Evolutionary conservation across 2,329 filamentous ascomycete species (phyloP).

Genomic region (Pseudogymnoascus sp.): DNA sequence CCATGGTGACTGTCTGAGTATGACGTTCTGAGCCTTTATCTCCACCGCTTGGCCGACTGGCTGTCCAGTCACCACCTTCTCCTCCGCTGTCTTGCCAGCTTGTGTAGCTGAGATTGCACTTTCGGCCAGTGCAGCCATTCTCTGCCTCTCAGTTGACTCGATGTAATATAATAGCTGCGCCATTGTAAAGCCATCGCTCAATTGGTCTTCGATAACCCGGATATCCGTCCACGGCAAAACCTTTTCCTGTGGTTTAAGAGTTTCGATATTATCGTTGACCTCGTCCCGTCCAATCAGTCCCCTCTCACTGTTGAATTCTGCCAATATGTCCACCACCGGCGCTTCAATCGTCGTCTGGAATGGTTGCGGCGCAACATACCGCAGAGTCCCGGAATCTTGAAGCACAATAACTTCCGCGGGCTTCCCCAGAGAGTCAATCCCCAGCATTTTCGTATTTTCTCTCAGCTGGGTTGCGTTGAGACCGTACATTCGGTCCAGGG

Average conservation of each 20-base stretch:
- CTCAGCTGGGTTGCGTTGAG: conserved; percentile 15
- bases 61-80: background rate
- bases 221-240: conserved; percentile 22
- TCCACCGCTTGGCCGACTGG: background rate
- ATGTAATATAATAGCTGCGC: conserved; percentile 24
- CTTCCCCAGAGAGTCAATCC: conserved; percentile 19
- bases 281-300: conserved; percentile 22
- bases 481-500: conserved; percentile 16
- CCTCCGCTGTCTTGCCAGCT: background rate
- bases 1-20: conserved; percentile 22
- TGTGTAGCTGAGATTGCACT: background rate
- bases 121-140: background rate
- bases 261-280: conserved; percentile 24
- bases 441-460: conserved; percentile 18
- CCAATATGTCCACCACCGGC: conserved; percentile 24
- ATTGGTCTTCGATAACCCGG: conserved; percentile 19
- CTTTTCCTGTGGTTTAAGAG: conserved; percentile 19
- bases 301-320: conserved; percentile 21
- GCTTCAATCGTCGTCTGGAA: conserved; percentile 8
- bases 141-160: conserved; percentile 3
- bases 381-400: conserved; percentile 20
- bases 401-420: conserved; percentile 25
- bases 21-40: conserved; percentile 7
- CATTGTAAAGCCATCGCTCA: conserved; percentile 24
- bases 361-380: background rate